Base-by-base conservation (phyloP, 2,329 filamentous ascomycete genomes). In the Alternaria burnsii region DNA sequence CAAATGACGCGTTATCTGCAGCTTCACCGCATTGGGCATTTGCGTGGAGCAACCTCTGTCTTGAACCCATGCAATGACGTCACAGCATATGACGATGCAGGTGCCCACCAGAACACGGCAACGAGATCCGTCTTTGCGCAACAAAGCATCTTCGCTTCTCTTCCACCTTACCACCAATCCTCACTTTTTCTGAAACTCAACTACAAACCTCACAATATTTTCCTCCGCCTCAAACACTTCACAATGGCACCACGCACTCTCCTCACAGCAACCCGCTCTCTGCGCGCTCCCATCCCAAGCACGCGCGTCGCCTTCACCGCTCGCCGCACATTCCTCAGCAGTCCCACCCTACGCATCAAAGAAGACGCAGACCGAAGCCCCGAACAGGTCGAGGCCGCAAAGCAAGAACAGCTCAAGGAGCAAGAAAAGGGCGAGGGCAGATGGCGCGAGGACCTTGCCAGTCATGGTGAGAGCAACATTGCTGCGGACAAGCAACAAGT, bases 321-420 rank as follows among this genome's bases (percentile, higher is more conserved):
- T 3, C 63, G 60, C 24, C 74, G 76, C 36, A 55, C 72, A 3
- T 71, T 82, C 58, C 70, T 64, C 51, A 74, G 62, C 9, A 76
- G 76, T n/a, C 67, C 65, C 18, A 68, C 61, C 16, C 66, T 76
- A 40, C 65, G 66, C 22, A 63, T 82, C 54, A 82, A 82, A 58
- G 80, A 82, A 68, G 80, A 81, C 59, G 73, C 72, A 22, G 61
- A 74, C 18, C 79, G 76, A 48, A 69, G 68, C n/a, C 69, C 76
- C 11, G 75, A 81, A 20, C 74, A 83, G 59, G 57, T 81, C 30
- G 81, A 83, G 55, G 54, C 70, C 48, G 74, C 76, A 43, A 83
- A 83, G 71, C 77, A 82, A 58, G 78, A 82, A 54, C 79, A 81
- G 61, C 61, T 82, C 41, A 67, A 77, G 59, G 81, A 82, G 62